A percentile compares a stretch with the other conserved stretches of the same genome.
Conservation (phyloP, 1,139 yeast genomes). For the Nakaseomyces nivariensis region DNA sequence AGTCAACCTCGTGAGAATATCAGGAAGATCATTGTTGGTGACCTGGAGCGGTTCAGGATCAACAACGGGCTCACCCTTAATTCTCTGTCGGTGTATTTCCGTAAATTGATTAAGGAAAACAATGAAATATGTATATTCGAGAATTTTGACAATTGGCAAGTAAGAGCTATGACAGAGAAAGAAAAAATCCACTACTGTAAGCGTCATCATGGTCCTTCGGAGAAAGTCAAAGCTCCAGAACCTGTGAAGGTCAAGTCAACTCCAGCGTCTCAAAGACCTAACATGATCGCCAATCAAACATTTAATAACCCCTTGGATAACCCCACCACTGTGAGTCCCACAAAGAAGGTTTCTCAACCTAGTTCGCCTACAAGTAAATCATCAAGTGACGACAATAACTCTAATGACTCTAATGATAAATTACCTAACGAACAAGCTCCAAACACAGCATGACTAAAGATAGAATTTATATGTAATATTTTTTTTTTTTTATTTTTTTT, state of each 20-base stretch:
- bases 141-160: slow-evolving; percentile 25
- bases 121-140: slow-evolving; percentile 27
- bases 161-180: slow-evolving; percentile 25
- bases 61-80: slow-evolving; percentile 28
- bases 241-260: neutral
- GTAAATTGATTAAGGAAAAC: slow-evolving; percentile 24
- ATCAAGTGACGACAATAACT: neutral
- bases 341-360: neutral
- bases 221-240: neutral
- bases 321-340: neutral
- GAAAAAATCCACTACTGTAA: slow-evolving; percentile 27
- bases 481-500: neutral
- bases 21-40: slow-evolving; percentile 27
- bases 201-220: slow-evolving; percentile 14
- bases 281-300: slow-evolving; percentile 2
- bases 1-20: slow-evolving; percentile 25
- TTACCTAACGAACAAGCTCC: neutral
- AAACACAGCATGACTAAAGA: neutral
- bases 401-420: neutral
- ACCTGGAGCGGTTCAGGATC: slow-evolving; percentile 28
- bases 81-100: slow-evolving; percentile 27
- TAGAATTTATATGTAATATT: neutral
- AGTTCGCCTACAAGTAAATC: neutral
- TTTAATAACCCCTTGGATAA: slow-evolving; percentile 1
- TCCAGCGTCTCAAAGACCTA: neutral